Conservation (phyloP, 2,329 filamentous ascomycete species). For the Fusarium temperatum region DNA sequence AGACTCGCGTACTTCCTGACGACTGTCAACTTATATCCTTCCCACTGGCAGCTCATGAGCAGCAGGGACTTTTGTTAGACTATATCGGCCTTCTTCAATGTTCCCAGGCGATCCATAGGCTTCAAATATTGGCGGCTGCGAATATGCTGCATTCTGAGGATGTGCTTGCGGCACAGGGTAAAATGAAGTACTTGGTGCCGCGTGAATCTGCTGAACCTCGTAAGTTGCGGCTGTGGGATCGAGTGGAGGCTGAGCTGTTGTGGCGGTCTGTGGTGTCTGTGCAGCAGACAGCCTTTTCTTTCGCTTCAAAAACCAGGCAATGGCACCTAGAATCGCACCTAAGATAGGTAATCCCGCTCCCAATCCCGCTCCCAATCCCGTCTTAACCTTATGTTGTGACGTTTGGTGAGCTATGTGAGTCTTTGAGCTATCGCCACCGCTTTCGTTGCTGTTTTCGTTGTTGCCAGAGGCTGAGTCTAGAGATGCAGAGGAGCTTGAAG, state of each 20-base stretch:
- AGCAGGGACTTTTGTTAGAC: background rate
- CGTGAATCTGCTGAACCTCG: background rate
- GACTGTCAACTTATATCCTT: background rate
- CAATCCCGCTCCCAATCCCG: background rate
- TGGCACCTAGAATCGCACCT: background rate
- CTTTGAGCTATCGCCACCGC: background rate
- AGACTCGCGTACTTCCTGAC: accelerated
- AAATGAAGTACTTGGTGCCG: background rate
- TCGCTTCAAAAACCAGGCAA: background rate
- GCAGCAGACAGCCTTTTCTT: background rate
- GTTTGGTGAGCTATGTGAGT: background rate
- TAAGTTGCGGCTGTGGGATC: background rate
- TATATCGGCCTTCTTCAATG: background rate
- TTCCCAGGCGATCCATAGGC: background rate
- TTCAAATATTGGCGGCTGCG: background rate
- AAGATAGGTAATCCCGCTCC: background rate
- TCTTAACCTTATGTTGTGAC: background rate
- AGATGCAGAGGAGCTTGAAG: background rate
- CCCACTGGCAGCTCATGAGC: background rate
- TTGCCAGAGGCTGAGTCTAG: background rate
- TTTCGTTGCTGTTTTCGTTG: background rate
- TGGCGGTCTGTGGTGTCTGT: background rate
- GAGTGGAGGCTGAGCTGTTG: background rate
- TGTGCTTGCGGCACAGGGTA: background rate
- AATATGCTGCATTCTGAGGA: background rate